Evolutionary conservation across 108 stramenopile species (phyloP).

Genomic region (Nitzschia palea): DNA sequence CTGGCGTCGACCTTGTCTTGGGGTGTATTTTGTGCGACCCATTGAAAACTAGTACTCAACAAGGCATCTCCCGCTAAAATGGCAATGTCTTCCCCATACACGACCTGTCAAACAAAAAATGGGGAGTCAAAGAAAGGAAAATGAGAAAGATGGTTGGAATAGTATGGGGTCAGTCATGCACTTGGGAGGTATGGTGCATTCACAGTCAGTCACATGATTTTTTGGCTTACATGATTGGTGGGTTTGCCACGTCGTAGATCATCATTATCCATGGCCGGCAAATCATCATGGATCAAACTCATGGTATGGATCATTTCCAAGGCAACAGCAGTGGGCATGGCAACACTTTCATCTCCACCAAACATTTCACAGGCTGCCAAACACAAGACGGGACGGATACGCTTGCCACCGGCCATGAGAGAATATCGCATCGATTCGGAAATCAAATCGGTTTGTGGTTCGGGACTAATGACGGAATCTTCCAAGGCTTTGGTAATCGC

Average conservation of each 20-base stretch:
- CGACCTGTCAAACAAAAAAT: constrained; percentile 48
- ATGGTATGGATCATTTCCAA: constrained; percentile 98
- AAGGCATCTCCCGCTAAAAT: constrained; percentile 93
- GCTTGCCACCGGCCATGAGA: constrained; percentile 95
- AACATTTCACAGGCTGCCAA: constrained; percentile 96
- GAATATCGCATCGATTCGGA: constrained; percentile 93
- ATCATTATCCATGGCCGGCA: constrained; percentile 96
- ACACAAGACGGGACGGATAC: constrained; percentile 92
- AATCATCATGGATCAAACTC: constrained; percentile 96
- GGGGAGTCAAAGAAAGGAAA: not conserved
- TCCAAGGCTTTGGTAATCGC: constrained; percentile 83
- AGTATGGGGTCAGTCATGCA: too few species aligned
- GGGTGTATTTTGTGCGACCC: constrained; percentile 69
- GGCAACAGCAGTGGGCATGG: constrained; percentile 93
- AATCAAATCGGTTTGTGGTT: constrained; percentile 74
- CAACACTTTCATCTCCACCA: constrained; percentile 65
- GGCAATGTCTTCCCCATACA: constrained; percentile 95
- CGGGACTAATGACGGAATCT: constrained; percentile 59
- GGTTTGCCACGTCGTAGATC: constrained; percentile 92
- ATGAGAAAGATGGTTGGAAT: not conserved
- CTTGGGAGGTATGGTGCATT: too few species aligned
- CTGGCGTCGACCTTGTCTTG: constrained; percentile 68
- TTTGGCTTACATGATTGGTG: constrained; percentile 89
- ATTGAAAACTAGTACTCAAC: constrained; percentile 73
- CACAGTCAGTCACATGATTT: too few species aligned